Conservation (phyloP, 257 asterid genomes). For the Fraxinus americana region DNA sequence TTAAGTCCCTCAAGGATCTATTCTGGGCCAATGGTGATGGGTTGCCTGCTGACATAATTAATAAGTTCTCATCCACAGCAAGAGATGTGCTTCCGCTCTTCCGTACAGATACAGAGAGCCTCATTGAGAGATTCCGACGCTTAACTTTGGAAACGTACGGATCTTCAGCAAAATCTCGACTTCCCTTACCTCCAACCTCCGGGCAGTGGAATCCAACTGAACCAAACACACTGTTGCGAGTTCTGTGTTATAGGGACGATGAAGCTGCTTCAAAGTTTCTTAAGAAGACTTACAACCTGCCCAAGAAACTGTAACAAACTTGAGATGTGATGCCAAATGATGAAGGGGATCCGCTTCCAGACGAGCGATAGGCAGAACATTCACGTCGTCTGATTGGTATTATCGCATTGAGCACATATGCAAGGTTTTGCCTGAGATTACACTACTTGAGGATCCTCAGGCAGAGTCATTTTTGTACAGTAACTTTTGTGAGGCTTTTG, state of each 20-base stretch:
- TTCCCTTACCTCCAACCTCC: conserved; percentile 92
- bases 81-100: conserved; percentile 78
- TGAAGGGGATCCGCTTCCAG: not conserved
- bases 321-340: not conserved
- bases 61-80: conserved; percentile 64
- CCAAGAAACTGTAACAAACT: conserved; percentile 59
- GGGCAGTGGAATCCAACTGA: conserved; percentile 92
- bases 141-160: conserved; percentile 66
- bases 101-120: conserved; percentile 67
- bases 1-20: conserved; percentile 75
- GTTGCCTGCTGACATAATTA: conserved; percentile 67
- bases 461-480: conserved; percentile 37
- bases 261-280: conserved; percentile 92
- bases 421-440: conserved; percentile 3
- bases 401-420: not conserved
- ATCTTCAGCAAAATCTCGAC: conserved; percentile 75
- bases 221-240: conserved; percentile 84
- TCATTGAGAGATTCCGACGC: conserved; percentile 69
- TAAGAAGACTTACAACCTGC: conserved; percentile 85
- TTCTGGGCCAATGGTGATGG: conserved; percentile 97
- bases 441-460: not conserved
- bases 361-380: not conserved
- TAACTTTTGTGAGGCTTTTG: conserved; percentile 10
- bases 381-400: not conserved
- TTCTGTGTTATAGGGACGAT: conserved; percentile 85